A percentile compares a stretch with the other conserved stretches of the same genome.
Conservation (phyloP, 192 early-diverging fungal genomes). For the Rhizophagus clarus region DNA sequence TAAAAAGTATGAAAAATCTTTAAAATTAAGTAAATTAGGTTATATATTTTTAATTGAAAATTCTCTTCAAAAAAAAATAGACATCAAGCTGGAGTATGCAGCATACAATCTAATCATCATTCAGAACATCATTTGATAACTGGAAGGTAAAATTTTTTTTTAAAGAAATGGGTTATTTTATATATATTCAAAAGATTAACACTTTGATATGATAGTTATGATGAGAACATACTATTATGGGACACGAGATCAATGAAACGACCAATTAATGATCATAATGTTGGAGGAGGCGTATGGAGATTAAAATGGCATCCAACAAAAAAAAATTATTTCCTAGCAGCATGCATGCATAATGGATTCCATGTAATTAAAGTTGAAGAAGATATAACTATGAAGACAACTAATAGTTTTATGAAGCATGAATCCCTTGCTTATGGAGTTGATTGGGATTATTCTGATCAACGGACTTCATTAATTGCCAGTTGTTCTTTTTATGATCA, state of each 20-base stretch:
- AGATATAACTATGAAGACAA: slow-evolving; percentile 28
- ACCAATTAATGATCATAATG: slow-evolving; percentile 67
- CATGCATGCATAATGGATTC: slow-evolving; percentile 92
- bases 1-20: slow-evolving; percentile 47
- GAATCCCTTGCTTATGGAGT: slow-evolving; percentile 76
- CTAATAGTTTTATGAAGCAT: slow-evolving; percentile 68
- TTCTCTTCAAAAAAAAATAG: slow-evolving; percentile 33
- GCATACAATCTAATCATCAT: slow-evolving; percentile 84
- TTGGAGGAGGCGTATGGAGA: slow-evolving; percentile 92
- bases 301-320: slow-evolving; percentile 90
- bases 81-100: slow-evolving; percentile 90
- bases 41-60: neutral
- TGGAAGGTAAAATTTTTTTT: slow-evolving; percentile 61
- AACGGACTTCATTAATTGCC: slow-evolving; percentile 50
- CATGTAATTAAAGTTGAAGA: slow-evolving; percentile 69
- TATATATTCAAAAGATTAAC: slow-evolving; percentile 8
- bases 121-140: slow-evolving; percentile 79
- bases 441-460: slow-evolving; percentile 66
- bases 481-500: slow-evolving; percentile 87
- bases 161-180: neutral
- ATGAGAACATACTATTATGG: slow-evolving; percentile 89
- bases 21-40: neutral
- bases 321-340: slow-evolving; percentile 65
- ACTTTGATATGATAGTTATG: slow-evolving; percentile 67
- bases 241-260: slow-evolving; percentile 82